Evolutionary conservation across 495 filamentous ascomycete species (phyloP), one percentile per base, ranked within the genome.

Genomic region (Letharia lupina): DNA sequence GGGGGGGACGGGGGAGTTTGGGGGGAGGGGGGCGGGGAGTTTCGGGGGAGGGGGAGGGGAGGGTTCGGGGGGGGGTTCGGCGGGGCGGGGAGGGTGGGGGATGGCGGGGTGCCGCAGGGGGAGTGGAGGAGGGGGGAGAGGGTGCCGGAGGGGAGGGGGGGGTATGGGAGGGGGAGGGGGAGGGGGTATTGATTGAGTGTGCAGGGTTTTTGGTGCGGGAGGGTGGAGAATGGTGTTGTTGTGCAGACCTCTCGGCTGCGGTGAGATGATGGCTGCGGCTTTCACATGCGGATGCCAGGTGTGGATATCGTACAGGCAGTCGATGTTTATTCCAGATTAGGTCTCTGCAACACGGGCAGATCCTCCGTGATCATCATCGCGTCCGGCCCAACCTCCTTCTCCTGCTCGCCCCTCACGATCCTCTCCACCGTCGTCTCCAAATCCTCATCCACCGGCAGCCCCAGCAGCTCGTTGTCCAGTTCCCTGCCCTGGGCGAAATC

Each of bases 111-210:
- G 52, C 84, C 84, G 1, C 70, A 67, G 10, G 84, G 84, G 7
- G 84, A 85, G 70, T 86, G 84, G 84, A 79, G 83, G 71, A 77
- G 84, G 66, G 84, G 84, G 1, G 83, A 86, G 70, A 76, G 77
- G 62, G 65, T 84, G 50, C 82, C 83, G 60, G 81, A 82, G 35
- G 73, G 59, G 37, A 74, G 73, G 40, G 73, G 75, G 16, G 69
- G 69, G n/a, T 73, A 74, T 39, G 72, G 80, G n/a, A 74, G 75
- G 68, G 73, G 69, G 47, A 65, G 70, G n/a, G 52, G 64, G 23
- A 63, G 65, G 16, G 60, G 60, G n/a, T 67, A 63, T 63, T 67
- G 31, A 63, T 28, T 28, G 23, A 28, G 23, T 28, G n/a, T 35
- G 40, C 10, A 1, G 8, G 28, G 7, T 35, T 28, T 23, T 1